phyloP scores from a whole-genome alignment of 139 green algal species.

The Closterium sp. region DNA sequence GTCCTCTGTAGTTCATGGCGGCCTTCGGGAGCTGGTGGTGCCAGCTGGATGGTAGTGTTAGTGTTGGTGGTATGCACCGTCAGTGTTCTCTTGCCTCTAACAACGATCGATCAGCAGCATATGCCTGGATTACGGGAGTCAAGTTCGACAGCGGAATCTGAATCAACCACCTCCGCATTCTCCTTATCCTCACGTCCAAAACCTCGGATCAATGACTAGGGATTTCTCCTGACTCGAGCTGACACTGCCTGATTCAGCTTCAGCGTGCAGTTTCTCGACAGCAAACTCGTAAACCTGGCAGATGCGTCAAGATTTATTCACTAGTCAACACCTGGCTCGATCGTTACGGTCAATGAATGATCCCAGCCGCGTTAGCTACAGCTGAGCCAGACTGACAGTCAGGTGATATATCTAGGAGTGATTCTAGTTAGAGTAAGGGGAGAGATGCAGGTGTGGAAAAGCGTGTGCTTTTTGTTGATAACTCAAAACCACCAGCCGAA shows the following conservation, averaged over 20 bases:
- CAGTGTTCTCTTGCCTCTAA: neutral
- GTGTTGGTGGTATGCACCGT: neutral
- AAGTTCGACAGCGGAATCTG: neutral
- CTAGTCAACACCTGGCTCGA: neutral
- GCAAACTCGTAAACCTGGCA: neutral
- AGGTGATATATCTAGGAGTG: neutral
- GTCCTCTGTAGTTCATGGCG: neutral
- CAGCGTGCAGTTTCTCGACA: neutral
- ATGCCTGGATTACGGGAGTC: neutral
- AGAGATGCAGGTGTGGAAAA: neutral
- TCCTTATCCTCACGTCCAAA: neutral
- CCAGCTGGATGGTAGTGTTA: neutral
- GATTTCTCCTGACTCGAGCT: neutral
- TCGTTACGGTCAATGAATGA: neutral
- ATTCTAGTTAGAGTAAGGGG: no score
- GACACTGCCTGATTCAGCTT: neutral
- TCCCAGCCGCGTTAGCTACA: neutral
- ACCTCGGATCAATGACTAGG: neutral
- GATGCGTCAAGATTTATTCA: neutral
- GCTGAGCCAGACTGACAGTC: neutral
- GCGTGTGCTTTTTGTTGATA: no score
- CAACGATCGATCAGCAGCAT: neutral
- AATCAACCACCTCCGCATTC: neutral
- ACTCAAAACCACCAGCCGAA: neutral
- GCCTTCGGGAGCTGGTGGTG: neutral